Evolutionary conservation across 371 early-diverging fungal species (phyloP).

Genomic region (Gilbertella persicaria): DNA sequence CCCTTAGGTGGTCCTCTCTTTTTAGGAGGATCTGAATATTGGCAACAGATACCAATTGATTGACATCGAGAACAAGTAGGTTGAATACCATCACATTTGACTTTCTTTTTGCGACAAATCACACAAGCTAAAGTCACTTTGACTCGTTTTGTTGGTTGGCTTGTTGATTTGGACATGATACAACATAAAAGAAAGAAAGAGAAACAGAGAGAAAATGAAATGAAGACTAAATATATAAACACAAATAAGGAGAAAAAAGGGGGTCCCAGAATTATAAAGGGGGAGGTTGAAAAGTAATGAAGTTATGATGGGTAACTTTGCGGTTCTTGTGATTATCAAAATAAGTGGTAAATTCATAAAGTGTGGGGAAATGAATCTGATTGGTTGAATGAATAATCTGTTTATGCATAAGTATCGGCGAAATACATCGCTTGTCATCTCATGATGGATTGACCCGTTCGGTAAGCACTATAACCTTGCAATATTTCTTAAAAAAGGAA

Average conservation of each 20-base stretch:
- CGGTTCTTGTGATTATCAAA: too few relatives aligned
- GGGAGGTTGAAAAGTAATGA: neutral
- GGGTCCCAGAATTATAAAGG: constrained; percentile 5
- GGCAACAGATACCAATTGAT: constrained; percentile 33
- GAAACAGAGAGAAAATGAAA: constrained; percentile 6
- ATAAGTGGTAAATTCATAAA: neutral
- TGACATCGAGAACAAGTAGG: constrained; percentile 46
- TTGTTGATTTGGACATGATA: constrained; percentile 10
- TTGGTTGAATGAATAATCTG: constrained; percentile 2
- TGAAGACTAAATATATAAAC: neutral
- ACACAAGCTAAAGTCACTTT: constrained; percentile 52
- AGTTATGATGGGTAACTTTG: neutral
- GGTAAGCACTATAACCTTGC: too few relatives aligned
- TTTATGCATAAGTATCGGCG: constrained; percentile 1
- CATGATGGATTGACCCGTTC: too few relatives aligned
- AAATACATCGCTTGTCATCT: neutral
- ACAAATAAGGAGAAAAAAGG: constrained; percentile 12
- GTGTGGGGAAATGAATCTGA: constrained; percentile 7
- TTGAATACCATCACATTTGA: constrained; percentile 50
- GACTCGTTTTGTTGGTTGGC: constrained; percentile 33
- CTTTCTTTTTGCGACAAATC: constrained; percentile 52
- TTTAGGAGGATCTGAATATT: constrained; percentile 38
- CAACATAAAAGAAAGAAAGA: constrained; percentile 14
- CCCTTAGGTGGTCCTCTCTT: constrained; percentile 75
- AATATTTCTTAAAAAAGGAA: too few relatives aligned